Base-by-base conservation (phyloP, 108 stramenopile species). In the Schizochytrium sp. region DNA sequence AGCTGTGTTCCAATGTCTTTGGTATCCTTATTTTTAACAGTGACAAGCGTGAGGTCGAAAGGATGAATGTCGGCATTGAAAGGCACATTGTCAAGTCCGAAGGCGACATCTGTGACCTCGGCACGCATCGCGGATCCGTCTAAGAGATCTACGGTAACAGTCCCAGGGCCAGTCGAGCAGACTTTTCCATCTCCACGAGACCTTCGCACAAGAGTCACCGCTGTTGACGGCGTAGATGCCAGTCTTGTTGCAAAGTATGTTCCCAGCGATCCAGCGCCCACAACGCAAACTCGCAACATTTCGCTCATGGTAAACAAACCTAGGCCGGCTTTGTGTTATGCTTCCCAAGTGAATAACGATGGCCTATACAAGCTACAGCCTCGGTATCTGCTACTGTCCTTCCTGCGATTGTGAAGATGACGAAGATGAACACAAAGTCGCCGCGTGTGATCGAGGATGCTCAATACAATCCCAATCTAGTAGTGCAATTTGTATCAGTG, bases 31-130 rank as follows among this genome's bases (percentile, higher is more conserved):
- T 40, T 83, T 53, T 83, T 83, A 38, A 83, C 76, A 8, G 53
- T 49, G 50, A 83, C 76, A n/a, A 83, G 76, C 15, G 53, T 55
- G 28, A 83, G 50, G 76, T 83, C 76, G 47, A 83, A 83, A 40
- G 76, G 76, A 17, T 53, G 38, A 15, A 69, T 38, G 64, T 69
- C 64, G 12, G 19, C 19, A 10, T 55, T 53, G 5, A 55, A 40
- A 8, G 1, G 50, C 13, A 1, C 72, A 72, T 15, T 72, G 45
- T 83, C 76, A n/a, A 46, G 55, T n/a, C 76, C 76, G 28, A n/a
- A n/a, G 45, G 40, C 45, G 76, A 83, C 50, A n/a, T 10, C 15
- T 17, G 53, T 2, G 45, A 55, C 53, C 28, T 83, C 76, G 64
- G 12, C 44, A 38, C 44, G 19, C 64, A 69, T 7, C 64, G 64